Evolutionary conservation across 2,329 filamentous ascomycete species (phyloP).

Genomic region (Diplodia seriata): DNA sequence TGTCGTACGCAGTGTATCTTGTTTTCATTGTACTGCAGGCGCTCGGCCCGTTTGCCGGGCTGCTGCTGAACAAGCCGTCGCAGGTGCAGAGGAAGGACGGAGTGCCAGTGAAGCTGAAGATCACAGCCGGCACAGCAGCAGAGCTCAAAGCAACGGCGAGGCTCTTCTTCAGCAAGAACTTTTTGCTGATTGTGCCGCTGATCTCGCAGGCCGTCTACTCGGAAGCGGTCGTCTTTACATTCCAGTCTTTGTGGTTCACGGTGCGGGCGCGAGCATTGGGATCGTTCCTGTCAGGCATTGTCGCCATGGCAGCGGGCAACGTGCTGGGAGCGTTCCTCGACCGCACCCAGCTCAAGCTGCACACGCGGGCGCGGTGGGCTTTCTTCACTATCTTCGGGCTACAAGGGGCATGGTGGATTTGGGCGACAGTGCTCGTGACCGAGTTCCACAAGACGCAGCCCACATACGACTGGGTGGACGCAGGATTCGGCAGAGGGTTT

Average conservation of each 20-base stretch:
- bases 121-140: slow-evolving; percentile 61
- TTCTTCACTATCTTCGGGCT: slow-evolving; percentile 63
- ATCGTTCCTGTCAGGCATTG: slow-evolving; percentile 72
- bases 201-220: slow-evolving; percentile 75
- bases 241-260: slow-evolving; percentile 69
- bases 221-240: slow-evolving; percentile 77
- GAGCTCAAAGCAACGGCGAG: slow-evolving; percentile 67
- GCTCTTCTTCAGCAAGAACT: slow-evolving; percentile 66
- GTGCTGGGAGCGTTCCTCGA: slow-evolving; percentile 70
- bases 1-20: slow-evolving; percentile 72
- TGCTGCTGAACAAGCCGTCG: slow-evolving; percentile 67
- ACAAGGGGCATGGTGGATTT: slow-evolving; percentile 75
- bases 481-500: slow-evolving; percentile 71
- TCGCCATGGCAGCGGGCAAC: slow-evolving; percentile 71
- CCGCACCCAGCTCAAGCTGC: slow-evolving; percentile 61
- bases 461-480: slow-evolving; percentile 69
- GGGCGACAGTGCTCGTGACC: slow-evolving; percentile 71
- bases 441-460: slow-evolving; percentile 64
- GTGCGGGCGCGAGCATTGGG: slow-evolving; percentile 73
- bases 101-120: slow-evolving; percentile 64
- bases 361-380: slow-evolving; percentile 59
- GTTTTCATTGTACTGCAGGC: slow-evolving; percentile 76
- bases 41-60: slow-evolving; percentile 67
- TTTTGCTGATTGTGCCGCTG: slow-evolving; percentile 69
- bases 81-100: slow-evolving; percentile 72